Evolutionary conservation across 2,329 filamentous ascomycete species (phyloP), one percentile per base, ranked within the genome.

Genomic region (Lachnellula arida): DNA sequence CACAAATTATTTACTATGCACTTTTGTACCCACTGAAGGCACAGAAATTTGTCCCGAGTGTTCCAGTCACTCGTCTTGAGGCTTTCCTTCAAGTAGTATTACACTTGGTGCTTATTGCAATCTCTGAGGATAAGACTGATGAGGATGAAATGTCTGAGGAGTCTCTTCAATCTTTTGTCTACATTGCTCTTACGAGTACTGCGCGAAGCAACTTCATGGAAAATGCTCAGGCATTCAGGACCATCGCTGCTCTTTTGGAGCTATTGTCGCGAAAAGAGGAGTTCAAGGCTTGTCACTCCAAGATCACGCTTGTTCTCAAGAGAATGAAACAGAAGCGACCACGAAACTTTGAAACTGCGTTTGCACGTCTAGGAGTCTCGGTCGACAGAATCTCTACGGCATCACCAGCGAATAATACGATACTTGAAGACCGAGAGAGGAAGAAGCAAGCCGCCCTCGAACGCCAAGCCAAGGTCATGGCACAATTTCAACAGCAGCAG

Each of bases 401-500:
- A 4, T 94, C 91, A 1, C 91, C 92, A n/a, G 88, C 88, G 14
- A 78, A 82, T 59, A 76, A 78, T 35, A 74, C 76, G 55, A 77
- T 80, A 4, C 66, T 73, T 5, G 83, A 79, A 39, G 89, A 93
- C 67, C 81, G 84, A 15, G 89, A 93, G 71, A 77, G 84, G 58
- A 96, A 93, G 76, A 99, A 97, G 78, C 88, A 89, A 72, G 89
- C 93, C 51, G 94, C 94, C 0, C 75, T 92, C 42, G 93, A 91
- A 65, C 85, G 94, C 22, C 92, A 97, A 72, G 92, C 92, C 2
- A 88, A 85, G 67, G 91, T 99, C 34, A 97, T 99, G 92, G 94
- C 92, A 1, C 91, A 97, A 68, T 97, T 99, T 73, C 94, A 97
- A 70, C 88, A 96, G 69, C 93, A 99, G 68, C 95, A 97, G 70